Evolutionary conservation across 352 stramenopile species (phyloP).

Genomic region (Blastocystis sp.): DNA sequence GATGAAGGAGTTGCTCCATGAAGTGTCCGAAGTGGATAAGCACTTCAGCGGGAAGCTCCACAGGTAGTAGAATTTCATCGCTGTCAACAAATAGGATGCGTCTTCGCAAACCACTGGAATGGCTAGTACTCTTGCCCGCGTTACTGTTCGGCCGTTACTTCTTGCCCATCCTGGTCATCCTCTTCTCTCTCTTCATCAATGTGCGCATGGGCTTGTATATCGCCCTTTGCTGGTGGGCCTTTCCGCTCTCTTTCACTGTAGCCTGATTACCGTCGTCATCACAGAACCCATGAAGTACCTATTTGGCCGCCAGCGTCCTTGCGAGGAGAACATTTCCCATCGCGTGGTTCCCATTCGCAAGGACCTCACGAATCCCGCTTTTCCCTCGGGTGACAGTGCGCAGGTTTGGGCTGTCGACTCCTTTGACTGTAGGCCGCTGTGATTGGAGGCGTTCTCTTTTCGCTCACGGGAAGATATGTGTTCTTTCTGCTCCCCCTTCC

Average conservation of each 20-base stretch:
- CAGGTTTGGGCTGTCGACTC: constrained; percentile 1
- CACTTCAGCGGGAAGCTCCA: constrained; percentile 51
- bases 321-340: constrained; percentile 16
- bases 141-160: constrained; percentile 59
- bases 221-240: constrained; percentile 43
- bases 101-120: constrained; percentile 41
- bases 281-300: constrained; percentile 69
- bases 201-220: constrained; percentile 50
- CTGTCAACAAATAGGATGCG: constrained; percentile 20
- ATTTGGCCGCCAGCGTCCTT: constrained; percentile 54
- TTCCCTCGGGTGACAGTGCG: constrained; percentile 66
- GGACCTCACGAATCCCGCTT: constrained; percentile 62
- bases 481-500: constrained; percentile 48
- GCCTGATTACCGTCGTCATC: constrained; percentile 54
- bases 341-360: constrained; percentile 59
- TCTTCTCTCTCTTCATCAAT: constrained; percentile 53
- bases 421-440: constrained; percentile 56
- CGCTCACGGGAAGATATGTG: constrained; percentile 14
- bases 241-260: constrained; percentile 9
- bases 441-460: constrained; percentile 59
- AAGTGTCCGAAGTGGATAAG: constrained; percentile 54
- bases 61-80: background rate
- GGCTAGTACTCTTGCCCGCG: constrained; percentile 44
- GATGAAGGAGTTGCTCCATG: constrained; percentile 15
- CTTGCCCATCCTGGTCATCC: constrained; percentile 40